Percentiles rank a stretch among this genome's conserved stretches.
These are phyloP conservation scores for Chlorella sp. DNA, from an alignment of 139 green algal species.

Conservation along the genomic window DNA sequence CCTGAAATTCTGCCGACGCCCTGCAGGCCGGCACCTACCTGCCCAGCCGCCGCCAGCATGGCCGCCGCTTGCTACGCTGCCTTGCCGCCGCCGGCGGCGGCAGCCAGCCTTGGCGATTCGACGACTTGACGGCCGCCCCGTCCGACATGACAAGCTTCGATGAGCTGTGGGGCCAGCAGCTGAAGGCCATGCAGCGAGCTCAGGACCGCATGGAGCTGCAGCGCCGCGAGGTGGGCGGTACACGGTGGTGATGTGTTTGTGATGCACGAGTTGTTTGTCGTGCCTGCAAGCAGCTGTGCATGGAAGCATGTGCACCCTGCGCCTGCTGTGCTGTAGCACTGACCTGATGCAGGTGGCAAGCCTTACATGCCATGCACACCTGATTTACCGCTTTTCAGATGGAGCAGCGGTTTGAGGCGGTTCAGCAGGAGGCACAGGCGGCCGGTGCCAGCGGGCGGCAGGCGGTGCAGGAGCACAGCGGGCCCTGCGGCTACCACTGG, in stretches of 20 bases:
- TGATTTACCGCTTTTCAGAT: background rate
- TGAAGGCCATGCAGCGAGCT: slow-evolving; percentile 9
- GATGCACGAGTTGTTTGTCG: too few species aligned
- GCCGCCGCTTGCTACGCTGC: too few species aligned
- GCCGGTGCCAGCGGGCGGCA: background rate
- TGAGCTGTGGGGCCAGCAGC: slow-evolving; percentile 4
- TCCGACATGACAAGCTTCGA: background rate
- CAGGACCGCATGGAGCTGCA: slow-evolving; percentile 22
- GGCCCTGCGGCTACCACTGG: slow-evolving; percentile 19
- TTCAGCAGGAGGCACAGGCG: background rate
- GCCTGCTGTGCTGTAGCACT: too few species aligned
- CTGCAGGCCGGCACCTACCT: too few species aligned
- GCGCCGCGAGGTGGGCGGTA: background rate
- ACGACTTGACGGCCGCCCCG: background rate
- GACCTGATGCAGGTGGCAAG: too few species aligned
- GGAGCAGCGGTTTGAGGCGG: slow-evolving; percentile 18
- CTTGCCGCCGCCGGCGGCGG: background rate
- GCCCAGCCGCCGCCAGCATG: too few species aligned
- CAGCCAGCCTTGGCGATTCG: background rate
- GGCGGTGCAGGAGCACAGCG: slow-evolving; percentile 3
- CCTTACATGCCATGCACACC: too few species aligned
- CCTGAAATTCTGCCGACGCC: too few species aligned
- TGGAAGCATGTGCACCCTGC: too few species aligned
- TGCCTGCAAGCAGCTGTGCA: too few species aligned
- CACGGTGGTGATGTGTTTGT: too few species aligned